Evolutionary conservation across 441 rosid genomes (phyloP), one percentile per base, ranked within the genome.

Genomic region (Pelargonium cotyledonis): DNA sequence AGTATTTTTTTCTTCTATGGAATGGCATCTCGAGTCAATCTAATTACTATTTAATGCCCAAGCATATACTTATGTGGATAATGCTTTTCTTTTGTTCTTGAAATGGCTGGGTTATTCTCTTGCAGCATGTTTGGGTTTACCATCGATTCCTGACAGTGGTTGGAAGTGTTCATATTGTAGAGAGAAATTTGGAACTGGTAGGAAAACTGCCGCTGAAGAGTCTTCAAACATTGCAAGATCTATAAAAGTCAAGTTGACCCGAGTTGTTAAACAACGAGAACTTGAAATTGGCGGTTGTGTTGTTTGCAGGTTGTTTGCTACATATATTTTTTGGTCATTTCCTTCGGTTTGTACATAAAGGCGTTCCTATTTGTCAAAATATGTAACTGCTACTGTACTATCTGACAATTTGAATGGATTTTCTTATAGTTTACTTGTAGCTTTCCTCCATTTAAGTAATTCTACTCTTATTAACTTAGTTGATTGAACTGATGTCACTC

Each of bases 201-300:
- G 75, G 70, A 81, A 74, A 80, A 75, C 82, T 72, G 55, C 79
- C 55, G 67, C 80, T 10, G 84, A 79, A 63, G 86, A 84, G 65
- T 76, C 77, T 68, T 70, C 80, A 66, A 41, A 64, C 58, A 67
- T 71, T 35, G 58, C 74, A 44, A 85, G 85, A 73, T 77, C 91
- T 40, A 82, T 88, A 70, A 76, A 85, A 73, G 79, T 90, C 66
- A 85, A 92, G 66, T 78, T 83, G 75, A 83, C 84, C 57, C 86
- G 90, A 67, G 93, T 86, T 43, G 95, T 89, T 51, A 88, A 87
- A 77, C 80, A 82, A n/a, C 91, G 92, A 65, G 93, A 88, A 79
- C 72, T 72, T 80, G 97, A 90, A 64, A 80, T 84, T 76, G 99
- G 98, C 66, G 97, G 98, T 75, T 95, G 99, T 84, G 94, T 75